phyloP scores from a whole-genome alignment of 495 filamentous ascomycete genomes.

The Penicillium fimorum region DNA sequence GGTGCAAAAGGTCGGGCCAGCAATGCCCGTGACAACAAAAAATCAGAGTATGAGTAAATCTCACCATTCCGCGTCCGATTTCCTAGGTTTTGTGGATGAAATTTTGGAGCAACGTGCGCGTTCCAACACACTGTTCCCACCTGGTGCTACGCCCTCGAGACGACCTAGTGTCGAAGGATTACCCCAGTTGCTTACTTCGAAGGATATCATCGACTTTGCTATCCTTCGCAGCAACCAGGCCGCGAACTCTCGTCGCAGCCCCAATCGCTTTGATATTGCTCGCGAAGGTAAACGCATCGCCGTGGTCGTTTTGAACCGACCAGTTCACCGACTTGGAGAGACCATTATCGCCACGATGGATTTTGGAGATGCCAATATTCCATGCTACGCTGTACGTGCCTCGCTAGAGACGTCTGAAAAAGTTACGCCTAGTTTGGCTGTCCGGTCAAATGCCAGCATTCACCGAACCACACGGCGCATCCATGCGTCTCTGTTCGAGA shows the following conservation, averaged over 20 bases:
- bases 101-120: slow-evolving; percentile 63
- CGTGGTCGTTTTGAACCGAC: slow-evolving; percentile 82
- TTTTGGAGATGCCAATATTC: slow-evolving; percentile 68
- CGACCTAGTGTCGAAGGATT: slow-evolving; percentile 47
- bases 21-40: slow-evolving; percentile 24
- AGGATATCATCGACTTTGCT: slow-evolving; percentile 87
- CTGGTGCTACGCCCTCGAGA: slow-evolving; percentile 66
- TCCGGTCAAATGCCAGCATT: slow-evolving; percentile 82
- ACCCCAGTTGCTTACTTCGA: slow-evolving; percentile 53
- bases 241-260: slow-evolving; percentile 58
- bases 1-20: slow-evolving; percentile 36
- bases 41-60: slow-evolving; percentile 40
- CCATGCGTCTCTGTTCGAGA: slow-evolving; percentile 72
- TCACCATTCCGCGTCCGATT: slow-evolving; percentile 54
- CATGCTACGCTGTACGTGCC: slow-evolving; percentile 75
- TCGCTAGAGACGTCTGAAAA: slow-evolving; percentile 77
- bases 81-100: slow-evolving; percentile 75
- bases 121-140: slow-evolving; percentile 53
- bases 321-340: slow-evolving; percentile 88
- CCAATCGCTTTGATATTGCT: slow-evolving; percentile 91
- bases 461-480: slow-evolving; percentile 79
- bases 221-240: slow-evolving; percentile 75
- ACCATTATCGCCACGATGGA: slow-evolving; percentile 78
- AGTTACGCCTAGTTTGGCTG: slow-evolving; percentile 71
- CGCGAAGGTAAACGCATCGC: slow-evolving; percentile 83